phyloP scores from a whole-genome alignment of 495 filamentous ascomycete genomes.

The Elaphomyces granulatus region DNA sequence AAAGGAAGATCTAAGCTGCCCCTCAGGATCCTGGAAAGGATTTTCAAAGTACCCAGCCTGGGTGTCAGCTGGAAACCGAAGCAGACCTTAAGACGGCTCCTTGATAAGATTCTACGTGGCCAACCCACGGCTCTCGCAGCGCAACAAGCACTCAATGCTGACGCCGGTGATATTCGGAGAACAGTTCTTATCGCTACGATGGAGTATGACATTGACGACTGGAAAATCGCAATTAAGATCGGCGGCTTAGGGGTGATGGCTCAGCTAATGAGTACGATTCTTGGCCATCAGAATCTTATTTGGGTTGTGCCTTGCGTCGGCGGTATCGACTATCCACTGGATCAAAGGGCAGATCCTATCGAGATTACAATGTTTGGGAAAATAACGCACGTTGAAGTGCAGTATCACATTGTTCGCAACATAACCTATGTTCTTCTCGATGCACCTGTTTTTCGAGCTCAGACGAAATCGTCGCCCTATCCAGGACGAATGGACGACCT shows the following conservation, averaged over 20 bases:
- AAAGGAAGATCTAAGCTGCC: conserved; percentile 14
- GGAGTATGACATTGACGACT: conserved; percentile 38
- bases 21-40: background rate
- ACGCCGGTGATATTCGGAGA: conserved; percentile 8
- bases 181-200: conserved; percentile 36
- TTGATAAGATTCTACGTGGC: background rate
- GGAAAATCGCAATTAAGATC: conserved; percentile 37
- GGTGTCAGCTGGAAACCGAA: background rate
- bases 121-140: conserved; percentile 4
- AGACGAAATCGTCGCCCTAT: conserved; percentile 32
- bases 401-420: conserved; percentile 35
- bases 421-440: conserved; percentile 37
- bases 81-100: background rate
- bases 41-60: background rate
- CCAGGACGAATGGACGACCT: conserved; percentile 36
- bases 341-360: conserved; percentile 30
- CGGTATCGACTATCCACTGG: conserved; percentile 33
- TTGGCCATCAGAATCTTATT: conserved; percentile 35
- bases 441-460: conserved; percentile 31
- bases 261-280: conserved; percentile 34
- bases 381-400: conserved; percentile 27
- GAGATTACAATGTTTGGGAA: conserved; percentile 28
- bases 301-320: conserved; percentile 40
- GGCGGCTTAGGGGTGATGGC: conserved; percentile 38
- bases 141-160: conserved; percentile 6